phyloP scores from a whole-genome alignment of 345 rosid species.

The Durio zibethinus region DNA sequence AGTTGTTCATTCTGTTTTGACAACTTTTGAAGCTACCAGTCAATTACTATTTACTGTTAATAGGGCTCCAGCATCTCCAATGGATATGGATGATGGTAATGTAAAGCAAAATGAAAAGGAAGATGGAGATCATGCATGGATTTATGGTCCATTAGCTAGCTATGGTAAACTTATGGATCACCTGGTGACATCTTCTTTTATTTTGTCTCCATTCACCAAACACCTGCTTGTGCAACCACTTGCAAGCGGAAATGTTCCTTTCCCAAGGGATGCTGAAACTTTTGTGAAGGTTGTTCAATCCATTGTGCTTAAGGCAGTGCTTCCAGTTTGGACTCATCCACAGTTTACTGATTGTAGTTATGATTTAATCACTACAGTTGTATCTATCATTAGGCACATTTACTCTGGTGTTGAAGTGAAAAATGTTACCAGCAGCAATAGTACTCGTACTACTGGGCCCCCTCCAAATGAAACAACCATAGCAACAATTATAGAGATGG shows the following conservation, averaged over 20 bases:
- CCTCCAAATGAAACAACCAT: conserved; percentile 89
- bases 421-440: conserved; percentile 43
- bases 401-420: conserved; percentile 95
- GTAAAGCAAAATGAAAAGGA: conserved; percentile 64
- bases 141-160: conserved; percentile 89
- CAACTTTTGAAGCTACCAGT: conserved; percentile 94
- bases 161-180: conserved; percentile 94
- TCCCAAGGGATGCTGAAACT: conserved; percentile 83
- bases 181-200: conserved; percentile 80
- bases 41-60: conserved; percentile 71
- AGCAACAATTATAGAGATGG: conserved; percentile 94
- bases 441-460: conserved; percentile 70
- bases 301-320: conserved; percentile 83
- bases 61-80: conserved; percentile 70
- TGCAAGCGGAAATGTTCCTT: conserved; percentile 50
- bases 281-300: conserved; percentile 93
- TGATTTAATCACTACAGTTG: conserved; percentile 66
- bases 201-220: conserved; percentile 83
- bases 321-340: conserved; percentile 88
- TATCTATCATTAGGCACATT: conserved; percentile 82
- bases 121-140: conserved; percentile 74
- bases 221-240: conserved; percentile 81
- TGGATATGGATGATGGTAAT: conserved; percentile 85
- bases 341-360: conserved; percentile 81
- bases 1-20: conserved; percentile 77